Conservation (phyloP, 305 asterid species). For the Euphrasia arctica region DNA sequence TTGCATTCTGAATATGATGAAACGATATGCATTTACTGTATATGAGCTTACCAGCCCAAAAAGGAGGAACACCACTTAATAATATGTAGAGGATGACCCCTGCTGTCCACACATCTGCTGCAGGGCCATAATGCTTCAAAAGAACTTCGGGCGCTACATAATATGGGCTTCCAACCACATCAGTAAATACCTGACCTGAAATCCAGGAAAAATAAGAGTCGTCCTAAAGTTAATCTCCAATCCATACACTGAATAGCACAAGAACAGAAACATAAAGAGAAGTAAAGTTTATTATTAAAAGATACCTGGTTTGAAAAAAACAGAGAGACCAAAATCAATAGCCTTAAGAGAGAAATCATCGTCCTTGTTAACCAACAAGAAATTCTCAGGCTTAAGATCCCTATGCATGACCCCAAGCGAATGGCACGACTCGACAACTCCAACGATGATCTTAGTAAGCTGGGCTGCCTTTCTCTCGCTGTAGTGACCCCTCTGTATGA, state of each 20-base stretch:
- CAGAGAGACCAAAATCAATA: slow-evolving; percentile 80
- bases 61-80: slow-evolving; percentile 35
- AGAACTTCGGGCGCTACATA: slow-evolving; percentile 59
- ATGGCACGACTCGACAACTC: slow-evolving; percentile 74
- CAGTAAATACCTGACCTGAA: slow-evolving; percentile 78
- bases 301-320: slow-evolving; percentile 69
- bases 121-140: slow-evolving; percentile 25
- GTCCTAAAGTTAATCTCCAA: background rate
- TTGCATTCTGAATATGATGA: background rate
- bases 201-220: background rate
- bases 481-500: slow-evolving; percentile 69
- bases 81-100: slow-evolving; percentile 8
- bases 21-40: background rate
- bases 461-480: slow-evolving; percentile 74
- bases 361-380: slow-evolving; percentile 49
- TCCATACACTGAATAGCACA: background rate
- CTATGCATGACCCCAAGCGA: slow-evolving; percentile 77
- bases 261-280: background rate
- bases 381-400: slow-evolving; percentile 77
- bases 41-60: slow-evolving; percentile 79
- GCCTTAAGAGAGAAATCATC: slow-evolving; percentile 75
- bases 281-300: background rate
- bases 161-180: slow-evolving; percentile 94
- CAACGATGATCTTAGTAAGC: slow-evolving; percentile 63
- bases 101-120: slow-evolving; percentile 8